phyloP scores from a whole-genome alignment of 2,329 filamentous ascomycete genomes.

The Trichoderma brevicompactum region DNA sequence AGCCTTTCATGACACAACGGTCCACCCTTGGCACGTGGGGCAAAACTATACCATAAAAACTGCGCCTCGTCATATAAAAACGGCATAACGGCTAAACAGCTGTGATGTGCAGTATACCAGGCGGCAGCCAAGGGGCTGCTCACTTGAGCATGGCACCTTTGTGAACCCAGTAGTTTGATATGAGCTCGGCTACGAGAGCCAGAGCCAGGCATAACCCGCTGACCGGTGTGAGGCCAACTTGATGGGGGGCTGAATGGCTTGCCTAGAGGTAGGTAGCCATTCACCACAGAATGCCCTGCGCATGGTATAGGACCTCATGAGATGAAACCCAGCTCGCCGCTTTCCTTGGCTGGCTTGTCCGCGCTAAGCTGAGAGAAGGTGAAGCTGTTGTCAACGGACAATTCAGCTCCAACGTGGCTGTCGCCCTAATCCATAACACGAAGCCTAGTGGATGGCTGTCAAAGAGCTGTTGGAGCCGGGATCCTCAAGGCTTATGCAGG shows the following conservation, averaged over 20 bases:
- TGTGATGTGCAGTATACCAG: conserved; percentile 13
- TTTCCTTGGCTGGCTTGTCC: background rate
- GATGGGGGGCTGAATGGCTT: conserved; percentile 20
- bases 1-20: conserved; percentile 6
- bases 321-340: conserved; percentile 1
- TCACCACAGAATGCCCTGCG: background rate
- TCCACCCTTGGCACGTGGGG: conserved; percentile 22
- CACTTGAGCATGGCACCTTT: conserved; percentile 29
- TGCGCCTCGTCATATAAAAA: conserved; percentile 31
- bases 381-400: conserved; percentile 3
- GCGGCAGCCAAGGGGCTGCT: conserved; percentile 27
- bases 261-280: conserved; percentile 14
- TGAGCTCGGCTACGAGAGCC: background rate
- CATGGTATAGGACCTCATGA: background rate
- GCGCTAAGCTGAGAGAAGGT: conserved; percentile 10
- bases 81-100: conserved; percentile 17
- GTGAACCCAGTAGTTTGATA: conserved; percentile 21
- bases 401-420: conserved; percentile 19
- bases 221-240: conserved; percentile 12
- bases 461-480: conserved; percentile 4
- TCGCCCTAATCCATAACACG: conserved; percentile 3
- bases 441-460: conserved; percentile 15
- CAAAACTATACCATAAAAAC: conserved; percentile 32
- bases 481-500: conserved; percentile 25
- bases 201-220: background rate